Percentiles rank a stretch among this genome's conserved stretches.
Evolutionary conservation across 108 stramenopile genomes (phyloP).

Genomic region (Poteriospumella lacustris): DNA sequence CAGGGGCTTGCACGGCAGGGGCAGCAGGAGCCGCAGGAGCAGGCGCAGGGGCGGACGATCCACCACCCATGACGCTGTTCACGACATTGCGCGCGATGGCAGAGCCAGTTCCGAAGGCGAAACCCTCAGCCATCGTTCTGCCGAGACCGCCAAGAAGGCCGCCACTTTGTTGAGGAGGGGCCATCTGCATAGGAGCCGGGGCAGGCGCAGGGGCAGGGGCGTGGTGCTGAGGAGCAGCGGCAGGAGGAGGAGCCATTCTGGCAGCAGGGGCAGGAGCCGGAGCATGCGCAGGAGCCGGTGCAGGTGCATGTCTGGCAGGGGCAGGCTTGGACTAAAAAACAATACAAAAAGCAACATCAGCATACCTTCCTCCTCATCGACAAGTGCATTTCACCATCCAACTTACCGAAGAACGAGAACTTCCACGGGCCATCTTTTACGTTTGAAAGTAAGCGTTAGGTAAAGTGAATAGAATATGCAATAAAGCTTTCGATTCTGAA

Average conservation of each 20-base stretch:
- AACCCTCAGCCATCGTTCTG: conserved; percentile 24
- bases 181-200: too few relatives aligned
- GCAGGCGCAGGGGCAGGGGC: conserved; percentile 3
- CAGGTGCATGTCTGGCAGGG: too few relatives aligned
- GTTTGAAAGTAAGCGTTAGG: too few relatives aligned
- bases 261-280: neutral
- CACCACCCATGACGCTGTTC: conserved; percentile 7
- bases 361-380: too few relatives aligned
- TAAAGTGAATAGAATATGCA: too few relatives aligned
- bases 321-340: too few relatives aligned
- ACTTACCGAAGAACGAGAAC: too few relatives aligned
- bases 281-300: neutral
- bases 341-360: too few relatives aligned
- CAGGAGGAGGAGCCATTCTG: neutral
- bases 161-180: conserved; percentile 14
- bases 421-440: too few relatives aligned
- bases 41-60: neutral
- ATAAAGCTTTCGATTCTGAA: too few relatives aligned
- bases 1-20: neutral
- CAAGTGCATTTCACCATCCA: too few relatives aligned
- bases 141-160: conserved; percentile 13
- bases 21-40: conserved; percentile 2
- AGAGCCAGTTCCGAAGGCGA: conserved; percentile 34
- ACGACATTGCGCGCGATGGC: conserved; percentile 13
- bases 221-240: neutral